Evolutionary conservation across 1,139 yeast species (phyloP).

Genomic region (Geotrichum phurueaensis): DNA sequence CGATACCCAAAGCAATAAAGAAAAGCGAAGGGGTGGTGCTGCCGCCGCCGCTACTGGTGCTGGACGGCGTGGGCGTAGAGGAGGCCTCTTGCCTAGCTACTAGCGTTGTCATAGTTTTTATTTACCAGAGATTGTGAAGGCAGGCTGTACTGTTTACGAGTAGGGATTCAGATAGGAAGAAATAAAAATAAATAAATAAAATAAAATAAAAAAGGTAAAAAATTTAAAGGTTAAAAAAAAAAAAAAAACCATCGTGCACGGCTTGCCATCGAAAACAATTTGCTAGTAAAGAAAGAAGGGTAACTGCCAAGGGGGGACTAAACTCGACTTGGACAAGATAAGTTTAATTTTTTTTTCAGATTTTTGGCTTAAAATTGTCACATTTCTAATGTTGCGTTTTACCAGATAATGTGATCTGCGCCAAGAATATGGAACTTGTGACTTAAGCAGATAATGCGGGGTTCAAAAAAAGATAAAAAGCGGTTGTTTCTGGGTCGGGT

Average conservation of each 20-base stretch:
- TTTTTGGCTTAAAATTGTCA: background rate
- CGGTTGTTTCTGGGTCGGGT: too few species aligned
- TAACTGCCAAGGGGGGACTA: background rate
- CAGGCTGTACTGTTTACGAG: background rate
- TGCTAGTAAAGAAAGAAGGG: background rate
- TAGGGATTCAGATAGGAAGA: background rate
- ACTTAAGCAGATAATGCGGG: too few species aligned
- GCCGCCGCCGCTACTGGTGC: constrained; percentile 3
- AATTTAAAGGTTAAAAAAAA: background rate
- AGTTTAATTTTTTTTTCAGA: background rate
- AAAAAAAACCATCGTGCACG: too few species aligned
- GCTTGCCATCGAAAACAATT: background rate
- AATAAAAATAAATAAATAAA: background rate
- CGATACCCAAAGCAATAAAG: constrained; percentile 39
- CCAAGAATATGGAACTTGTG: too few species aligned
- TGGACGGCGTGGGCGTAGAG: background rate
- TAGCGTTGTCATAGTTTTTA: background rate
- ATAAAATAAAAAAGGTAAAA: background rate
- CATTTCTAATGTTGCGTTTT: background rate
- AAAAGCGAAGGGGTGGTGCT: constrained; percentile 31
- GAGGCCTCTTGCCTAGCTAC: background rate
- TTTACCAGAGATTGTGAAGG: background rate
- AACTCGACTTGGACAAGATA: background rate
- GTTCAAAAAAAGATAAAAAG: too few species aligned
- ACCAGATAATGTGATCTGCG: background rate